Conservation (phyloP, 2,329 filamentous ascomycete species). For the Cladobotryum mycophilum region DNA sequence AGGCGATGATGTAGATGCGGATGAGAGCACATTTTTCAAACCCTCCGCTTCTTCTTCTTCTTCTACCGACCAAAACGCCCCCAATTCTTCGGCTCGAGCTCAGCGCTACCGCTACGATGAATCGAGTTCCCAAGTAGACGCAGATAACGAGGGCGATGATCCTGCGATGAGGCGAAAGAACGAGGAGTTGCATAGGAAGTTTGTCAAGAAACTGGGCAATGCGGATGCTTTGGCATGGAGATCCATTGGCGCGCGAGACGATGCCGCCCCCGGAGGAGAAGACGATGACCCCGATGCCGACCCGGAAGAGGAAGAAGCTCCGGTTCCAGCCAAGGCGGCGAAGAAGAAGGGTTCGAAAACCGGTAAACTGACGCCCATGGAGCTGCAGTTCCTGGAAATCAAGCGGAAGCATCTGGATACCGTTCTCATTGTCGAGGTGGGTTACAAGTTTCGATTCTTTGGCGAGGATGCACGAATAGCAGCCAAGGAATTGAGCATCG, state of each 20-base stretch:
- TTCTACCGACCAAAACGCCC: not conserved
- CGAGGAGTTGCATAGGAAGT: slow-evolving; percentile 70
- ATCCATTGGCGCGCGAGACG: slow-evolving; percentile 50
- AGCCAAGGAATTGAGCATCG: slow-evolving; percentile 84
- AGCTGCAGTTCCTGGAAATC: slow-evolving; percentile 87
- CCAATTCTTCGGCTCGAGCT: slow-evolving; percentile 35
- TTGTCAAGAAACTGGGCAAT: slow-evolving; percentile 83
- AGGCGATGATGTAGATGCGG: slow-evolving; percentile 29
- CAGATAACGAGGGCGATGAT: slow-evolving; percentile 42
- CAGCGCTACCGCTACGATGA: slow-evolving; percentile 47
- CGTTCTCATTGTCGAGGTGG: slow-evolving; percentile 85
- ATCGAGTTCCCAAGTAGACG: slow-evolving; percentile 34
- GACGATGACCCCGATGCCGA: slow-evolving; percentile 52
- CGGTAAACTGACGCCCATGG: slow-evolving; percentile 86
- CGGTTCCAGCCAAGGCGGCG: slow-evolving; percentile 41
- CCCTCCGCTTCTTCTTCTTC: not conserved
- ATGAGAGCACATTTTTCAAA: slow-evolving; percentile 30
- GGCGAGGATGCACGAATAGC: slow-evolving; percentile 88
- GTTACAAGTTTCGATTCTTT: slow-evolving; percentile 97
- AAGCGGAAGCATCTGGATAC: slow-evolving; percentile 89
- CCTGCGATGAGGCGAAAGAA: slow-evolving; percentile 50
- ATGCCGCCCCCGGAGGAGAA: slow-evolving; percentile 46
- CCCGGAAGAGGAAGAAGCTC: slow-evolving; percentile 48
- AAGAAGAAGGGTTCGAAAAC: slow-evolving; percentile 64
- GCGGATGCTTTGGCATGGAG: slow-evolving; percentile 73